Percentiles rank a stretch among this genome's conserved stretches.
Evolutionary conservation across 169 alveolate species (phyloP).

Genomic region (Theileria sp.): DNA sequence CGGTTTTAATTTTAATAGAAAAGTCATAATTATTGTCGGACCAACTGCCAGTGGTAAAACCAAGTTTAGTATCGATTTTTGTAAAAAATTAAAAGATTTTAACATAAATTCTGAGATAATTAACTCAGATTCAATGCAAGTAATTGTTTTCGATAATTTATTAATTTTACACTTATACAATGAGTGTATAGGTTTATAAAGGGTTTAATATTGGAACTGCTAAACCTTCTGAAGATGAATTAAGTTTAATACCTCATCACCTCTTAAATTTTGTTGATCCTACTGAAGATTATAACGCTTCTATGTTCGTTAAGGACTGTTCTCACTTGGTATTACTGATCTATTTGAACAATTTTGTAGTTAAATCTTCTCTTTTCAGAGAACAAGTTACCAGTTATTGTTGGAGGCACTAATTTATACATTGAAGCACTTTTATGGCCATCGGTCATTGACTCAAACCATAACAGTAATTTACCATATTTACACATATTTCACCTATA

Average conservation of each 20-base stretch:
- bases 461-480: constrained; percentile 19
- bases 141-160: not conserved
- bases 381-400: constrained; percentile 60
- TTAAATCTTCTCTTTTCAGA: constrained; percentile 14
- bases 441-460: constrained; percentile 49
- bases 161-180: not conserved
- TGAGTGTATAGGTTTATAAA: constrained; percentile 47
- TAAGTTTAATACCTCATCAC: constrained; percentile 67
- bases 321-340: constrained; percentile 33
- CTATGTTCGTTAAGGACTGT: constrained; percentile 53
- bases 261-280: constrained; percentile 62
- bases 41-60: constrained; percentile 78
- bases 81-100: constrained; percentile 44
- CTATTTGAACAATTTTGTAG: constrained; percentile 6
- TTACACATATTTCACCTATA: too few species aligned
- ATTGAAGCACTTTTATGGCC: constrained; percentile 74
- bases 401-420: constrained; percentile 75
- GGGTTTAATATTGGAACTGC: constrained; percentile 73
- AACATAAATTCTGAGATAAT: constrained; percentile 68
- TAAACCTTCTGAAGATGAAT: constrained; percentile 66
- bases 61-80: constrained; percentile 67
- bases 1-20: not conserved
- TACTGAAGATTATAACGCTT: constrained; percentile 63
- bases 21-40: constrained; percentile 66
- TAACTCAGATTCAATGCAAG: constrained; percentile 79